Conservation (phyloP, 495 filamentous ascomycete species). For the Aspergillus mulundensis region DNA sequence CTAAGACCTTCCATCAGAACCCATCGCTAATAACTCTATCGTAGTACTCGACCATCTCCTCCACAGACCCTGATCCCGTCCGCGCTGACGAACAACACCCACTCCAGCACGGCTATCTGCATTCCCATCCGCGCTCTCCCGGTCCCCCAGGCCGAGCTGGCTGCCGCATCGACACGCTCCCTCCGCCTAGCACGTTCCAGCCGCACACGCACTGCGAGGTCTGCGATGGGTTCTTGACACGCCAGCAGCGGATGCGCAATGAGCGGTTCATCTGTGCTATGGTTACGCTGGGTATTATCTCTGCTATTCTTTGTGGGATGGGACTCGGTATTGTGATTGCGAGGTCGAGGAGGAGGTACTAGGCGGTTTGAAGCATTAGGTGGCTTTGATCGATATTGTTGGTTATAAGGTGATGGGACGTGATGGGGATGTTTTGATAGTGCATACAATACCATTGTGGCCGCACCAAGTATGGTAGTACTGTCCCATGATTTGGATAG, state of each 20-base stretch:
- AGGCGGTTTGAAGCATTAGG: not conserved
- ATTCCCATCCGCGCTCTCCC: too few relatives aligned
- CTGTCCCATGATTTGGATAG: too few relatives aligned
- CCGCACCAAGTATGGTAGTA: too few relatives aligned
- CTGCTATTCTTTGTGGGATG: conserved; percentile 1
- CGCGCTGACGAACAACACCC: not conserved
- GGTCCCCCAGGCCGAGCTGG: too few relatives aligned
- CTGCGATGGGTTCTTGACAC: conserved; percentile 3
- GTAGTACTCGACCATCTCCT: not conserved
- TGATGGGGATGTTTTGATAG: too few relatives aligned
- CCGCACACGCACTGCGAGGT: conserved; percentile 8
- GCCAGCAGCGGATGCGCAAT: not conserved
- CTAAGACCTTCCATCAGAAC: too few relatives aligned
- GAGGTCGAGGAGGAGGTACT: not conserved
- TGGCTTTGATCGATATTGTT: too few relatives aligned
- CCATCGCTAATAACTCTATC: too few relatives aligned
- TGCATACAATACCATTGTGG: too few relatives aligned
- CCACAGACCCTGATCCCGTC: not conserved
- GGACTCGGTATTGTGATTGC: not conserved
- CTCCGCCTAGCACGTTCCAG: not conserved
- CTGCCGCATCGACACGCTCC: not conserved
- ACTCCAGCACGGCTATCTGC: not conserved
- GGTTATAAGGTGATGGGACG: too few relatives aligned
- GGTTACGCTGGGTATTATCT: conserved; percentile 3
- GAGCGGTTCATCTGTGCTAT: not conserved